These are phyloP conservation scores for Aspergillus versicolor DNA, from an alignment of 2,329 filamentous ascomycete genomes.

Conservation along the genomic window DNA sequence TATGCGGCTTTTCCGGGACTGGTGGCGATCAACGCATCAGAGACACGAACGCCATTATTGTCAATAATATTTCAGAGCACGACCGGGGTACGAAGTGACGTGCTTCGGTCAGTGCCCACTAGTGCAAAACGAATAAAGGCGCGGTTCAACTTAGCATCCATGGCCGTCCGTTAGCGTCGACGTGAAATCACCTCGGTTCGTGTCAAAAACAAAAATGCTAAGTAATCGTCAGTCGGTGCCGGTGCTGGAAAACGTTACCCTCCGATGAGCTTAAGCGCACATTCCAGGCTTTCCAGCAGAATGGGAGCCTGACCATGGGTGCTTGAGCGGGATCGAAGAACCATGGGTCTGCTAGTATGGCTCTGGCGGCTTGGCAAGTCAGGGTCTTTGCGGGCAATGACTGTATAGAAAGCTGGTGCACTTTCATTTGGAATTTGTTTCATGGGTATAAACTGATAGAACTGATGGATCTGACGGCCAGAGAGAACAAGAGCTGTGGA, in stretches of 20 bases:
- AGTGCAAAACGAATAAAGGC: too few species aligned
- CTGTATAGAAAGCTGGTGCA: neutral
- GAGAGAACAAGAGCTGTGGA: neutral
- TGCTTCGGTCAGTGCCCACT: too few species aligned
- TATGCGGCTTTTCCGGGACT: neutral
- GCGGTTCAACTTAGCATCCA: too few species aligned
- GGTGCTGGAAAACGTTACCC: neutral
- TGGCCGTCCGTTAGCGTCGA: too few species aligned
- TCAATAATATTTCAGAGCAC: too few species aligned
- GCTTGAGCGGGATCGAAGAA: conserved; percentile 20
- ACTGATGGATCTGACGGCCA: neutral
- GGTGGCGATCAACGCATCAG: neutral
- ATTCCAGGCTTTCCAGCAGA: neutral
- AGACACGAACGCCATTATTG: too few species aligned
- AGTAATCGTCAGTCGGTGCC: neutral
- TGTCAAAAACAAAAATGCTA: neutral
- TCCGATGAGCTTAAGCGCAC: neutral
- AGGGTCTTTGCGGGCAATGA: neutral
- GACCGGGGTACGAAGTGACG: too few species aligned
- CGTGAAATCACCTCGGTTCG: neutral
- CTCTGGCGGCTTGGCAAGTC: conserved; percentile 31
- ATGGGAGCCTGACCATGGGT: conserved; percentile 15
- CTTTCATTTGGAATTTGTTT: neutral
- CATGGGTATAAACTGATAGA: neutral
- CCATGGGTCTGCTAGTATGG: conserved; percentile 39